Evolutionary conservation across 139 green algal species (phyloP), one percentile per base, ranked within the genome.

Genomic region (Tetraselmis chui): DNA sequence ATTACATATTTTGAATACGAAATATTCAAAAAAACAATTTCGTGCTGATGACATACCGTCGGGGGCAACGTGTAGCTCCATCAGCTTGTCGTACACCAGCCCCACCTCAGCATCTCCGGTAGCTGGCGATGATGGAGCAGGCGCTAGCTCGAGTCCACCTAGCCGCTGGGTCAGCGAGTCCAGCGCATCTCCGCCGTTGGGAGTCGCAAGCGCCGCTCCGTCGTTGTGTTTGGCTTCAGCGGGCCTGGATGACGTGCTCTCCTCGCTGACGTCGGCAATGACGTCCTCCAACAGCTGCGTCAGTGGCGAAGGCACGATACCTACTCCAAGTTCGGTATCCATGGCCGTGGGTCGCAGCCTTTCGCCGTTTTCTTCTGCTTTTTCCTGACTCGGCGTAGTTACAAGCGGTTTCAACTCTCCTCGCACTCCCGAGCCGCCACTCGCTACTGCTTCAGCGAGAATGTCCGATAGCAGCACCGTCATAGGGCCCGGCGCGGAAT

Each of bases 31-130:
- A n/a, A n/a, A n/a, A n/a, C n/a, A n/a, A n/a, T n/a, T n/a, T n/a
- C n/a, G n/a, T n/a, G n/a, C n/a, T n/a, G n/a, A n/a, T n/a, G n/a
- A 32, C 77, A n/a, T 24, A 59, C 83, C 77, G 31, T 26, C 81
- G 76, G 87, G 87, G 0, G 83, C 85, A 25, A 67, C 75, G 80
- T 91, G 87, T 1, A 59, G 75, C 79, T 89, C 84, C 88, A 91
- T 91, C 11, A 30, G 77, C 1, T 83, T 29, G 76, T 91, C 88
- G 78, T 89, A 89, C 29, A 89, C 80, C 26, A 91, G 30, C 25
- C 87, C 87, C 29, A 90, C 84, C 0, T 31, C 23, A 0, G 32
- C 32, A 29, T 89, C 86, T 29, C 26, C 23, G 1, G 45, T 27
- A 23, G 32, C 26, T 2, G 30, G 24, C 28, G 31, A 31, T 24